Conservation (phyloP, 2,329 filamentous ascomycete genomes). For the Sphaerulina musiva region DNA sequence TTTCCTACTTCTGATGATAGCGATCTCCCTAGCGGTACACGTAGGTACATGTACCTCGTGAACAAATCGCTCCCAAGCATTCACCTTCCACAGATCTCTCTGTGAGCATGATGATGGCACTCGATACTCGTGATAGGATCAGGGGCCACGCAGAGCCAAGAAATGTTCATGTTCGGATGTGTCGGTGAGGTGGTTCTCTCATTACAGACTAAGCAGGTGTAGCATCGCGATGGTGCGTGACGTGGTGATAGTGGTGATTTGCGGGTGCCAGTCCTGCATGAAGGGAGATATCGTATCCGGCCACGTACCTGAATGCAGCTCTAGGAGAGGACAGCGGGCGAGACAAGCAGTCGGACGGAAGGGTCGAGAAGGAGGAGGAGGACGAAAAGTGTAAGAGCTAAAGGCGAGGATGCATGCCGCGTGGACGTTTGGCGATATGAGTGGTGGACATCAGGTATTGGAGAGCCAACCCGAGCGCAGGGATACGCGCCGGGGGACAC, state of each 20-base stretch:
- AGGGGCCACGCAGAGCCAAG: too few species aligned
- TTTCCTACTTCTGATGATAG: too few species aligned
- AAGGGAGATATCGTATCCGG: not conserved
- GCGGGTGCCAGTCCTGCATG: slow-evolving; percentile 8
- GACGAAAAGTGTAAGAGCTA: slow-evolving; percentile 5
- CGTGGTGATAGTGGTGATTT: slow-evolving; percentile 5
- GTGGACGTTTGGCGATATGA: slow-evolving; percentile 3
- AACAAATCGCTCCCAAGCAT: too few species aligned
- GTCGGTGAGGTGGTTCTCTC: not conserved
- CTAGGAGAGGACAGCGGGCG: not conserved
- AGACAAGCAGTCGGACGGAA: not conserved
- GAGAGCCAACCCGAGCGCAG: slow-evolving; percentile 9
- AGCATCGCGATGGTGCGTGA: not conserved
- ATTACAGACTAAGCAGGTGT: not conserved
- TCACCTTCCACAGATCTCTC: too few species aligned
- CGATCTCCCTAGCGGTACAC: too few species aligned
- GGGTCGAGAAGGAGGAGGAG: slow-evolving; percentile 1
- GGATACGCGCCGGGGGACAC: slow-evolving; percentile 8
- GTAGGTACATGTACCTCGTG: too few species aligned
- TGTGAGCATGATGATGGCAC: too few species aligned
- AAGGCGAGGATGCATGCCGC: not conserved
- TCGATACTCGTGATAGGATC: too few species aligned
- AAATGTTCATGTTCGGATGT: too few species aligned
- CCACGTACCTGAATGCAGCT: not conserved
- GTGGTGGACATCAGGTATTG: slow-evolving; percentile 5